Evolutionary conservation across 345 rosid genomes (phyloP), one percentile per base, ranked within the genome.

Genomic region (Durio zibethinus): DNA sequence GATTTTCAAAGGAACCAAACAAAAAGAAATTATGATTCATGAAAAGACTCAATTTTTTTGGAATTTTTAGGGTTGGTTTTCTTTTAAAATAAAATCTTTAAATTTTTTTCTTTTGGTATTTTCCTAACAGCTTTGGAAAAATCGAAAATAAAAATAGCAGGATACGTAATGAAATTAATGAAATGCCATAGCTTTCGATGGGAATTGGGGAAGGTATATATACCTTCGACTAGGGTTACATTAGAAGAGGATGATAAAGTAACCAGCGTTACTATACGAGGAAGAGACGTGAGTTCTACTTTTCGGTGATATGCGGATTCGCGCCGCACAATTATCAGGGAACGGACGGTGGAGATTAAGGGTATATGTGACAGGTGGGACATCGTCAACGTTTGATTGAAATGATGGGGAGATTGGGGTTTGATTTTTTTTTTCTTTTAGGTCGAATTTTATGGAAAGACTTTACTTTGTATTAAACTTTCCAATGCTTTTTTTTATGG

Each of bases 181-280:
- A 35, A 66, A 11, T 68, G 64, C 45, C 1, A 18, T 35, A 12
- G 18, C 35, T 31, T 10, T 21, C 6, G 2, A 5, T 12, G n/a
- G 2, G 23, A 56, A 61, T 73, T 8, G 29, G 10, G 72, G 40
- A 20, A 16, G 50, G 7, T 77, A 70, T 80, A 75, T 75, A 75
- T 76, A 75, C 21, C 57, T 74, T 54, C 61, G 64, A 68, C 77
- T 73, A 76, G 82, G 84, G 86, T 81, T 76, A 66, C 69, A 29
- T 21, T 9, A 42, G 6, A 6, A 23, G 18, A 71, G 9, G 14
- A 45, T 50, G 62, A 68, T 78, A 76, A 40, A 36, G 11, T 75
- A 63, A 82, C 83, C 65, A 8, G 62, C 29, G 83, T 79, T 62
- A 68, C 38, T 9, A 56, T 50, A 11, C 4, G 40, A 7, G 43